Base-by-base conservation (phyloP, 2,329 filamentous ascomycete species). In the Harringtonia lauricola region DNA sequence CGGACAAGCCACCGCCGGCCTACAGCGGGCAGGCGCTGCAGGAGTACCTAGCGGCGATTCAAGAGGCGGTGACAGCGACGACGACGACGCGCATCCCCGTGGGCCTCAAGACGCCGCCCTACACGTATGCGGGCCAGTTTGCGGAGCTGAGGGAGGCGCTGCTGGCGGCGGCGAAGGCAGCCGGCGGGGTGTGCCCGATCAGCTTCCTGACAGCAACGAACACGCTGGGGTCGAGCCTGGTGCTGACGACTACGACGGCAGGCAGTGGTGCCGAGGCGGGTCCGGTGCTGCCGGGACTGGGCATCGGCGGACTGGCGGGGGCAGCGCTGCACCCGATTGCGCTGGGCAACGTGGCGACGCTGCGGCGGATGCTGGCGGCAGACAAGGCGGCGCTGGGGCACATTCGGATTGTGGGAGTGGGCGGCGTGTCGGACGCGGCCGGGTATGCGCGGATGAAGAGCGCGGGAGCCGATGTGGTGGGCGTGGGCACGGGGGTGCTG, bases 91-190 rank as follows among this genome's bases (percentile, higher is more conserved):
- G 57, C 8, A 48, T 71, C 15, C 59, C 70, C 3, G 51, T 68
- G 10, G 85, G 84, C 0, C 66, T 89, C 50, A 90, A 90, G 56
- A 81, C 77, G 1, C 84, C 85, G 6, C 85, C 85, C 0, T 89
- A 86, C 53, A 89, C 83, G 0, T 76, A 87, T 55, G 62, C 71
- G 0, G 74, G 68, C 0, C 78, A 89, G 55, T 89, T 82, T 55
- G 56, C 64, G 0, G 66, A 64, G 17, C 59, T 89, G 14, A 57
- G 78, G 2, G 49, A 59, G 0, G 73, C 77, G 0, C 59, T 88
- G 7, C 52, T 49, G 4, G 55, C 53, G 1, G 55, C 51, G n/a
- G 47, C 50, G 48, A 8, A 53, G 49, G 41, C 47, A 29, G 14
- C 40, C 4, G 46, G 29, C 7, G 51, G 42, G 1, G 42, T 45